Conservation (phyloP, 1,139 yeast species). For the Lodderomyces jiufengensis region DNA sequence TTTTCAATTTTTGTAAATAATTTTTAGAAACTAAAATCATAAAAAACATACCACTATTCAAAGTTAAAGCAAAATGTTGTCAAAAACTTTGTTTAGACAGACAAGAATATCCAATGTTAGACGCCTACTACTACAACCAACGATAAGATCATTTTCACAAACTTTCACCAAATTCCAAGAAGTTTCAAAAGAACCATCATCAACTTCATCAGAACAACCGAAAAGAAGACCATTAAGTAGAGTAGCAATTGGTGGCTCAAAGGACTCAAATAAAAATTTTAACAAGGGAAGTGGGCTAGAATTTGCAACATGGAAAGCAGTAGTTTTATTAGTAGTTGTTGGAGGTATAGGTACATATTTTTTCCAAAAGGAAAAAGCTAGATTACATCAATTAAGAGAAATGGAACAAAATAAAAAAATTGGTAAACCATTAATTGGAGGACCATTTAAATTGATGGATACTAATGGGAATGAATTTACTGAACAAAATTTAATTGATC, state of each 20-base stretch:
- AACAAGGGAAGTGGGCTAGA: conserved; percentile 38
- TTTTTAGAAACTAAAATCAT: too few relatives aligned
- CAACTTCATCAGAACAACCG: conserved; percentile 3
- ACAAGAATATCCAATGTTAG: not conserved
- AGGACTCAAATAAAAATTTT: conserved; percentile 24
- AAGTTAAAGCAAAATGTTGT: not conserved
- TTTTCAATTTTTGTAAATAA: too few relatives aligned
- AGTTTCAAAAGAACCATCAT: conserved; percentile 1
- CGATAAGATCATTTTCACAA: not conserved
- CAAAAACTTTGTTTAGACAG: conserved; percentile 1
- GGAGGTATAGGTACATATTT: conserved; percentile 72
- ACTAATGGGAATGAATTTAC: conserved; percentile 71
- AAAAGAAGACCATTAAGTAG: conserved; percentile 45
- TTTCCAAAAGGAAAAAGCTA: conserved; percentile 70
- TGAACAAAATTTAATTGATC: conserved; percentile 66
- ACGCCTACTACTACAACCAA: not conserved
- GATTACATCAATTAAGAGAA: conserved; percentile 67
- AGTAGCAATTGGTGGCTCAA: conserved; percentile 45
- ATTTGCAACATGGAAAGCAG: conserved; percentile 87
- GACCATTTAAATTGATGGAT: conserved; percentile 74
- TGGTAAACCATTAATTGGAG: conserved; percentile 93
- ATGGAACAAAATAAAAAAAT: conserved; percentile 83
- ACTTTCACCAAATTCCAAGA: conserved; percentile 6
- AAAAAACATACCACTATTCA: conserved; percentile 1
- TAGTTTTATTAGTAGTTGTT: conserved; percentile 55